phyloP scores from a whole-genome alignment of 2,329 filamentous ascomycete genomes.

The Sordariomycetes sp. region DNA sequence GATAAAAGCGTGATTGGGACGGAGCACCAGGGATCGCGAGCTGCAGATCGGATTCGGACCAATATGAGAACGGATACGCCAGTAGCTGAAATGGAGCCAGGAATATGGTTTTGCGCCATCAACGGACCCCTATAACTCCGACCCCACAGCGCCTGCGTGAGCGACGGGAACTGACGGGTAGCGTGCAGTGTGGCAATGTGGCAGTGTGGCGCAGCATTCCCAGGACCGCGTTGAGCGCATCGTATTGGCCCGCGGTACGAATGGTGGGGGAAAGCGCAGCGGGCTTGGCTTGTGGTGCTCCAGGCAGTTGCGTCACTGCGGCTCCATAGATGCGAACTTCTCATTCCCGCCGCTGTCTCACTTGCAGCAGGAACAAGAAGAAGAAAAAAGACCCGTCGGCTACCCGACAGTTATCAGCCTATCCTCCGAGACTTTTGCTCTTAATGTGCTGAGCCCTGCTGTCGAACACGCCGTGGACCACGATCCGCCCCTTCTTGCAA shows the following conservation, averaged over 20 bases:
- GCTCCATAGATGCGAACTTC: background rate
- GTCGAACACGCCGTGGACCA: background rate
- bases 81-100: too few relatives aligned
- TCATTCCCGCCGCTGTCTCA: background rate
- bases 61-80: background rate
- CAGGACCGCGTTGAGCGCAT: background rate
- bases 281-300: background rate
- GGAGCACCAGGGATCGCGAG: background rate
- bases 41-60: background rate
- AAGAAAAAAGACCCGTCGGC: background rate
- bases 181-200: background rate
- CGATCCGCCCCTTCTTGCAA: background rate
- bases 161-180: too few relatives aligned
- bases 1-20: background rate
- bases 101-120: too few relatives aligned
- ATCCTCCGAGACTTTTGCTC: background rate
- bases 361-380: background rate
- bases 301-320: background rate
- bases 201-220: slow-evolving; percentile 4
- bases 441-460: background rate
- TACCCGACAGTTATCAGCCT: background rate
- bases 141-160: too few relatives aligned
- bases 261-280: background rate
- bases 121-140: too few relatives aligned
- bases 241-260: background rate